Base-by-base conservation (phyloP, 2,329 filamentous ascomycete species). In the Myriosclerotinia curreyana region DNA sequence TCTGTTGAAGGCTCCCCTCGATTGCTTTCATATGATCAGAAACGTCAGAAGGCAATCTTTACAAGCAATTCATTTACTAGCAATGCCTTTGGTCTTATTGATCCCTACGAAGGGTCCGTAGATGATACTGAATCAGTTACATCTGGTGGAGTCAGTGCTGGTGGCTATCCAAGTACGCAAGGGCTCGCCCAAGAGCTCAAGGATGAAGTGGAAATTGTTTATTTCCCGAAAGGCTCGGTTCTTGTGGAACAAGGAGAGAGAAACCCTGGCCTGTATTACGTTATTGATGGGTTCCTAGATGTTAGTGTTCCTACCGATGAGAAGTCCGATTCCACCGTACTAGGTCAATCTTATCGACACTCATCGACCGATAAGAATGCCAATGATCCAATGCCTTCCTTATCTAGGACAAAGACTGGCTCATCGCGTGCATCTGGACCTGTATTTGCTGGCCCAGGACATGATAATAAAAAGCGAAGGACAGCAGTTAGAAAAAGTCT, bases 181-280 rank as follows among this genome's bases (percentile, higher is more conserved):
- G 77, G 81, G 4, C 78, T 94, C 6, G 84, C 86, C 5, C 86
- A 92, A 65, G 94, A 98, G 66, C 84, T 98, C 77, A 89, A 89
- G 68, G 89, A 96, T 67, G 95, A 99, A 61, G 86, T 98, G 3
- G 95, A 99, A 74, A 97, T 99, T 69, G 95, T 99, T 7, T 98
- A 91, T 78, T 99, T 99, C 69, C 94, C 93, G 0, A 91, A 98
- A 75, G 93, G 91, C 2, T 94, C 95, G 1, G 90, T 99, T 0
- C 82, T 99, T 20, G 93, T 99, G 0, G 95, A 99, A 73, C 93
- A 98, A 77, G 94, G 95, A 12, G 95, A 99, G 75, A 85, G 95
- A n/a, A 96, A 96, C 70, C 95, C 95, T 0, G 95, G 95, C 0
- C 76, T 99, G 0, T 99, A 99, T 78, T 99, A 99, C 76, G 94